Conservation (phyloP, 2,329 filamentous ascomycete species). For the Cytospora leucostoma region DNA sequence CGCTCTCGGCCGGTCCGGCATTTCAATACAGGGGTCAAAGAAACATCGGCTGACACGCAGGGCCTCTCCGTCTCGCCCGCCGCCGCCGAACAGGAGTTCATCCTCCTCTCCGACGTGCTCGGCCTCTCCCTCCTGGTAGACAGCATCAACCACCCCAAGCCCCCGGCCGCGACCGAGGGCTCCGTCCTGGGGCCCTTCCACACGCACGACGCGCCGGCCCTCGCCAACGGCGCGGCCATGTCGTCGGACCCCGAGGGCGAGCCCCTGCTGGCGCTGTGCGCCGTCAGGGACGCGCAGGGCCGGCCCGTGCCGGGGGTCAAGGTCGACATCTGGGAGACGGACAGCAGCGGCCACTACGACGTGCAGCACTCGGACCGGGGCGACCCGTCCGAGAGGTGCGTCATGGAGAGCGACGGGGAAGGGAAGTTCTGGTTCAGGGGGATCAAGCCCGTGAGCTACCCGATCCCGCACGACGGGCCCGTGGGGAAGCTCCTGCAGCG, state of each 20-base stretch:
- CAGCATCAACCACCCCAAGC: constrained; percentile 82
- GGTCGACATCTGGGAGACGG: constrained; percentile 85
- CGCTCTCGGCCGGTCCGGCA: background rate
- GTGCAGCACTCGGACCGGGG: constrained; percentile 70
- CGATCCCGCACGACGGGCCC: constrained; percentile 81
- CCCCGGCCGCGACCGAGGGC: constrained; percentile 68
- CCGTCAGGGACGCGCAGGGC: constrained; percentile 64
- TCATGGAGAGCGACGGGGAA: constrained; percentile 64
- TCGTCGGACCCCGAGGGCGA: constrained; percentile 69
- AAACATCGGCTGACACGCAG: too few species aligned
- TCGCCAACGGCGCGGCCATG: constrained; percentile 61
- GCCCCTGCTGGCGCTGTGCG: constrained; percentile 73
- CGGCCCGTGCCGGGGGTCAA: constrained; percentile 65
- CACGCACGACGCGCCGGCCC: constrained; percentile 69
- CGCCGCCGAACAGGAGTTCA: constrained; percentile 62
- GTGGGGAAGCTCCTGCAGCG: constrained; percentile 70
- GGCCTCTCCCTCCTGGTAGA: constrained; percentile 80
- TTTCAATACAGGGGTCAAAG: background rate
- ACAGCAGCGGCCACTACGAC: constrained; percentile 78
- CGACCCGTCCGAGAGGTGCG: constrained; percentile 70
- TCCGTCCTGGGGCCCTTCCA: constrained; percentile 83
- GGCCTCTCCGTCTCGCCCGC: background rate
- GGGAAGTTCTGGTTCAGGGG: constrained; percentile 84
- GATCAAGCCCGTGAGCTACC: constrained; percentile 82
- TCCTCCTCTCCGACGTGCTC: constrained; percentile 77